phyloP scores from a whole-genome alignment of 805 yeast species.

The Ogataea trehaloabstinens region DNA sequence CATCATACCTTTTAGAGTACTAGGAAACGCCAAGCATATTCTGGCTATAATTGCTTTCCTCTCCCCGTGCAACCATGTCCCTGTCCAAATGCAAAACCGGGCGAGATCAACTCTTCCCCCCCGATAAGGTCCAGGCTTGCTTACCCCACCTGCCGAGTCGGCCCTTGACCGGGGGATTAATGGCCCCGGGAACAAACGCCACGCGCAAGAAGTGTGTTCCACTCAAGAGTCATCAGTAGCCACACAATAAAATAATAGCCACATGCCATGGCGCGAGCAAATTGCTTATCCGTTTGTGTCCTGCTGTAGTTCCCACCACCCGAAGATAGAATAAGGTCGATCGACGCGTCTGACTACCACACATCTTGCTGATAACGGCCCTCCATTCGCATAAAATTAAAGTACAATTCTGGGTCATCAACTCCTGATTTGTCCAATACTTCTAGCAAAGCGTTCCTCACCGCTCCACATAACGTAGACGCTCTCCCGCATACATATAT shows the following conservation, averaged over 20 bases:
- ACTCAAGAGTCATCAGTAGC: not conserved
- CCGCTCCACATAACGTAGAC: constrained; percentile 86
- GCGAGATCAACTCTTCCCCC: too few relatives aligned
- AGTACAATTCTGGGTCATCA: constrained; percentile 61
- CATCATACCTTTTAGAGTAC: too few relatives aligned
- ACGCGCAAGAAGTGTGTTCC: too few relatives aligned
- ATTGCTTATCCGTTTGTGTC: constrained; percentile 7
- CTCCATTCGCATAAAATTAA: constrained; percentile 51
- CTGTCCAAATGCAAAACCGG: too few relatives aligned
- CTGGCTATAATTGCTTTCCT: too few relatives aligned
- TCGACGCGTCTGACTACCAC: constrained; percentile 54
- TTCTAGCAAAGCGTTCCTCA: constrained; percentile 60
- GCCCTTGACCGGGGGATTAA: too few relatives aligned
- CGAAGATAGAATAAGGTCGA: not conserved
- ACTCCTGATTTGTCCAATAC: constrained; percentile 65
- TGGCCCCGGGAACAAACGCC: too few relatives aligned
- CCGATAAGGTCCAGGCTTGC: too few relatives aligned
- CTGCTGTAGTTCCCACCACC: constrained; percentile 1
- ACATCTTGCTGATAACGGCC: constrained; percentile 95
- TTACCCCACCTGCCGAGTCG: too few relatives aligned
- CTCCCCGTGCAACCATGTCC: too few relatives aligned
- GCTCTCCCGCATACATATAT: constrained; percentile 97
- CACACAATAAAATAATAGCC: not conserved
- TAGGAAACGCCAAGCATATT: too few relatives aligned
- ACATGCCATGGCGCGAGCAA: constrained; percentile 6